Evolutionary conservation across 305 asterid genomes (phyloP), one percentile per base, ranked within the genome.

Genomic region (Fraxinus sp.): DNA sequence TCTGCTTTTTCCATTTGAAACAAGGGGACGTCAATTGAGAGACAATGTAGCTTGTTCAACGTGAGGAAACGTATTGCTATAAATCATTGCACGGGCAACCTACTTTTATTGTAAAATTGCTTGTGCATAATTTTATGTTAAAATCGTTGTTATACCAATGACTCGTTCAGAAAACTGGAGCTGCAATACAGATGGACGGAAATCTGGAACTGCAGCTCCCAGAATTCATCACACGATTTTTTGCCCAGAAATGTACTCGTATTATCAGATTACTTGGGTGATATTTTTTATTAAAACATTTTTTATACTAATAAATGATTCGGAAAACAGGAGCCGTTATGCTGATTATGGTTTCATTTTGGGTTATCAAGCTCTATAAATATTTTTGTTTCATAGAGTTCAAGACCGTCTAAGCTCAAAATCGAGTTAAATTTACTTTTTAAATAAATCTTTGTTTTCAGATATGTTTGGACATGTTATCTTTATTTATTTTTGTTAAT

Each of bases 1-100:
- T 16, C 78, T 89, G 70, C 91, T 92, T 59, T 87, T 93, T 55
- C 94, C 96, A 11, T 87, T 92, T 46, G 96, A 93, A 86, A 93
- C 97, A 8, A 81, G 84, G 74, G 97, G 95, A 64, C 87, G 88
- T 71, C 88, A 87, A 28, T 85, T 93, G 86, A 89, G 76, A 62
- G 94, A 93, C 85, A 86, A 46, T 55, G 52, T 86, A 24, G 75
- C 85, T 36, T 43, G 81, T 32, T 80, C 84, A 24, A 77, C 85
- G 68, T 86, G 33, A 79, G 80, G 46, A 8, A 32, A 26, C 59
- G 20, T 78, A 22, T 13, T 18, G 35, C 7, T 57, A 26, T 62
- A 70, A 83, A n/a, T 82, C 81, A 32, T 16, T 46, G 18, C 52
- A 41, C 16, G 28, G 37, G 43, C 72, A 46, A 46, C 16, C n/a